Percentiles rank a stretch among this genome's conserved stretches.
These are phyloP conservation scores for Penicillium sp. DNA, from an alignment of 2,329 filamentous ascomycete species.

Conservation along the genomic window DNA sequence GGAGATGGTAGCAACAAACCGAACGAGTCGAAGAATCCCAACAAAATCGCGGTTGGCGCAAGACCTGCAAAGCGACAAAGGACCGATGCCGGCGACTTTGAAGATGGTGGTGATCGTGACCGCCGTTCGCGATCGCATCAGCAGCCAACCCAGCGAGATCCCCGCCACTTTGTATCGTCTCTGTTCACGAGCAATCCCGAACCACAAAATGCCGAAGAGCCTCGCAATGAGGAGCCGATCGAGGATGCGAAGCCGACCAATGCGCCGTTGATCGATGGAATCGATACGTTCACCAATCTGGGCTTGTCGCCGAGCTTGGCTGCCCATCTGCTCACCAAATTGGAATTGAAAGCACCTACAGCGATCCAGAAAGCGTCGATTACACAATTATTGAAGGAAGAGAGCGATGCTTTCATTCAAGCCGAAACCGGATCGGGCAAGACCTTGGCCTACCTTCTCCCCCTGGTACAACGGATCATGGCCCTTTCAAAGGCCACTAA, in stretches of 20 bases:
- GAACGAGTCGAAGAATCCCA: slow-evolving; percentile 34
- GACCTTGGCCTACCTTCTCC: slow-evolving; percentile 91
- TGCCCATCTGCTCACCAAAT: slow-evolving; percentile 78
- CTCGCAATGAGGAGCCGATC: slow-evolving; percentile 40
- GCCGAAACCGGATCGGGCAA: slow-evolving; percentile 98
- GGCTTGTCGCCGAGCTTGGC: slow-evolving; percentile 81
- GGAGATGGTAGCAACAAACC: slow-evolving; percentile 16
- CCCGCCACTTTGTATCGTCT: slow-evolving; percentile 76
- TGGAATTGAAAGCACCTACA: slow-evolving; percentile 86
- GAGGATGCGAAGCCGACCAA: slow-evolving; percentile 73
- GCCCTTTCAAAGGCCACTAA: slow-evolving; percentile 62
- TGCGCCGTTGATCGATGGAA: slow-evolving; percentile 80
- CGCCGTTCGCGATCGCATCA: slow-evolving; percentile 25
- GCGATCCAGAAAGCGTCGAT: slow-evolving; percentile 92
- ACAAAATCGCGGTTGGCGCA: slow-evolving; percentile 34
- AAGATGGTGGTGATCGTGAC: slow-evolving; percentile 12
- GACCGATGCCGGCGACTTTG: slow-evolving; percentile 31
- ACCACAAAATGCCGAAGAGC: slow-evolving; percentile 59
- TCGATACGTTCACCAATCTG: slow-evolving; percentile 82
- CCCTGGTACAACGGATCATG: slow-evolving; percentile 86
- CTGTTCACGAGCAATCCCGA: slow-evolving; percentile 88
- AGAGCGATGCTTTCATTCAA: slow-evolving; percentile 92
- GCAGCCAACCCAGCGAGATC: slow-evolving; percentile 43
- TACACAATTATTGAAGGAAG: slow-evolving; percentile 73
- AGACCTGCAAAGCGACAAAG: slow-evolving; percentile 46